Base-by-base conservation (phyloP, 1,139 yeast species). In the Hemisphaericaspora xylofermentans region DNA sequence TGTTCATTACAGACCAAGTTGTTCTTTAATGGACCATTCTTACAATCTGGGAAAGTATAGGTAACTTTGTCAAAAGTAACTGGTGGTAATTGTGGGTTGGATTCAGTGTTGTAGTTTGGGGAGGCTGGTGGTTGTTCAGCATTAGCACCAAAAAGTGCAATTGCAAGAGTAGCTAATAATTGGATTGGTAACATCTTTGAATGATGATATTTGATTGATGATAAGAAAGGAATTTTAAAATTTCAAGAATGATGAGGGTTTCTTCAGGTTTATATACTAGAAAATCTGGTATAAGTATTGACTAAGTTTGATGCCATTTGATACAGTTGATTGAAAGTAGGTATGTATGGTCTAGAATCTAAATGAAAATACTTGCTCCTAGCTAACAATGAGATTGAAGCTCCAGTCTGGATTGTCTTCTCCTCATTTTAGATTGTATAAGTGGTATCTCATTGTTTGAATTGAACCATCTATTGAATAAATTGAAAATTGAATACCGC, bases 81-180 rank as follows among this genome's bases (percentile, higher is more conserved):
- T 8, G 43, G 24, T 18, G 43, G 43, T 32, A 40, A 40, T 36
- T 40, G 43, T 15, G 43, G 43, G 26, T 40, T 40, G 4, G 43
- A 31, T 14, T 40, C 43, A 18, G 40, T 36, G 18, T 30, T 40
- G 26, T 40, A 40, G 32, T 40, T 37, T 18, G 43, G 43, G 19
- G 9, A 36, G 22, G 40, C 34, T 36, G 43, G 43, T 21, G 38
- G 35, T 13, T 40, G 33, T 36, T 36, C 37, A n/a, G 34, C 40
- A 30, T 31, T 31, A n/a, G 35, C 29, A 31, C 34, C 34, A 6
- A 40, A 36, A 25, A 36, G 21, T 5, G 22, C 35, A 24, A 36
- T 25, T 14, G 39, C 39, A 29, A 36, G 35, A 13, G 39, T 25
- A 17, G 27, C 28, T 30, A 36, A 36, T 32, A 36, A 36, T 26